Evolutionary conservation across 139 green algal genomes (phyloP), one percentile per base, ranked within the genome.

Genomic region (Mychonastes homosphaera): DNA sequence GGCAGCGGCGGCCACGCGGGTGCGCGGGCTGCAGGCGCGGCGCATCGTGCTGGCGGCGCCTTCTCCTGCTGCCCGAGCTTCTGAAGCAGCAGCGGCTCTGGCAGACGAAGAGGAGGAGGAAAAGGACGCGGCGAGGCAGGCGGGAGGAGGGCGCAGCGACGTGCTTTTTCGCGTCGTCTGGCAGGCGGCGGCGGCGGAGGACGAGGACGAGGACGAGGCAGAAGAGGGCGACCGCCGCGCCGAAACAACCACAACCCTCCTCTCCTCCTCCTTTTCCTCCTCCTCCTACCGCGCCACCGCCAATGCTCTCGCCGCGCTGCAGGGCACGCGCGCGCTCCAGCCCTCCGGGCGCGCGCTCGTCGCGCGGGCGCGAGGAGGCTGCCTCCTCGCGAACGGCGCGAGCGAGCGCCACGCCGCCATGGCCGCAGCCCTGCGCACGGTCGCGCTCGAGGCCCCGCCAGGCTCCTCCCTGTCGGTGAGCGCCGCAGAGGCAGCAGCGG

Each of bases 91-190:
- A 4, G 34, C 63, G 26, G 30, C 13, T 4, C 3, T 15, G 16
- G 26, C 41, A 41, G 21, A 19, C 21, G 21, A 46, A 18, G 66
- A 35, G 23, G 28, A 8, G 15, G 1, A 44, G 10, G 43, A 49
- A n/a, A n/a, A 13, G 36, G 13, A n/a, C 36, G 21, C 34, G 27
- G 13, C 38, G 18, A 12, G 27, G 1, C 15, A 1, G n/a, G 26
- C 15, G 34, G 47, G 44, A 2, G 18, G 5, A 1, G 64, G 33
- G 4, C 49, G 38, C 1, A 16, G 16, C 2, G 41, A 72, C 10
- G 27, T 75, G 16, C 8, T 67, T 6, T 75, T 75, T 49, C 10
- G 13, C 1, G 39, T 62, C 0, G 43, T 52, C 38, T 75, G 72
- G 72, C 43, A 51, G 56, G 59, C 61, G 18, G 67, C 49, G 10